Base-by-base conservation (phyloP, 2,329 filamentous ascomycete genomes). In the Monilinia fructigena region DNA sequence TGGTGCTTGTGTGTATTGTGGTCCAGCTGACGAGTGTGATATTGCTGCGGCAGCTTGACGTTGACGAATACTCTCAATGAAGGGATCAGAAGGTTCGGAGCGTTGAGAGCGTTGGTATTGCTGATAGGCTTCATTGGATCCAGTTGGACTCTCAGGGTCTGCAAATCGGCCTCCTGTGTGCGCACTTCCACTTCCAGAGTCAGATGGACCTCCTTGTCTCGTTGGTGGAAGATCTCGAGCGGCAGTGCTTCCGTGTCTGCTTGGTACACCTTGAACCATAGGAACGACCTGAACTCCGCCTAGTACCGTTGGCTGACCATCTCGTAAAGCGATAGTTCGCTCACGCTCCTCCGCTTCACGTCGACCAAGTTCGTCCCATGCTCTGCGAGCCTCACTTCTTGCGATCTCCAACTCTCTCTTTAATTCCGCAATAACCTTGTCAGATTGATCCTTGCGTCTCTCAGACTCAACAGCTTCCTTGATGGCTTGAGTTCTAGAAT, bases 271-370 rank as follows among this genome's bases (percentile, higher is more conserved):
- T 71, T 90, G 89, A 55, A 89, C 89, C 91, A 96, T 96, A 8
- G 95, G 95, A 23, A 98, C 91, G 16, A 99, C 95, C 75, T 97
- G 93, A 16, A 98, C 92, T 53, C 94, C 94, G 59, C 93, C 93
- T 11, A 99, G 91, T 59, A 96, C 83, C 1, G 93, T 97, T 18
- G 94, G 91, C 68, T 93, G 88, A 8, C 95, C 95, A 69, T 91
- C 90, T 73, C 95, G 89, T 31, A 99, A 81, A n/a, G 92, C 93
- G 38, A 87, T 83, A 1, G 91, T 95, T 55, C 92, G 86, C 70
- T 97, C 93, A 7, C 94, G 87, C 78, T 97, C 94, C 78, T 96
- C 92, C 75, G 97, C 92, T 78, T 98, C 95, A 62, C 93, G 87
- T 62, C 94, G 86, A 31, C 95, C 95, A 1, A 99, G 86, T 78